phyloP scores from a whole-genome alignment of 164 flowering plant genomes.

The Tetrastigma voinierianum region DNA sequence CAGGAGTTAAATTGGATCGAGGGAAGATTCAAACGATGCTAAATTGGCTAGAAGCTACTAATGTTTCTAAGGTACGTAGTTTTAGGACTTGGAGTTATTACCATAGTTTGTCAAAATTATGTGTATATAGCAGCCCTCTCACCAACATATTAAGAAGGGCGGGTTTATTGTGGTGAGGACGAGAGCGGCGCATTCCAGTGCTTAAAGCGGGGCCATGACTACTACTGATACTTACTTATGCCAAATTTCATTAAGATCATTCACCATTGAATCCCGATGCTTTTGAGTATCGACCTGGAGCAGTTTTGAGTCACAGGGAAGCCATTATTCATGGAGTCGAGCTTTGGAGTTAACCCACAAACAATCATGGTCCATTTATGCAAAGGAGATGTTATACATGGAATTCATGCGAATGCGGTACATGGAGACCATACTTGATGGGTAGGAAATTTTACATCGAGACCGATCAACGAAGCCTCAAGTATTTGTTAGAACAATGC shows the following conservation, averaged over 20 bases:
- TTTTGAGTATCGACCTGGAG: background rate
- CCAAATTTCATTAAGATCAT: too few relatives aligned
- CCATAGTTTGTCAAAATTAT: background rate
- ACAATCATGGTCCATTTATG: background rate
- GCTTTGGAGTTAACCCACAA: background rate
- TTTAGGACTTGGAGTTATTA: slow-evolving; percentile 2
- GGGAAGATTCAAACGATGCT: background rate
- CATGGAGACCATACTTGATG: slow-evolving; percentile 9
- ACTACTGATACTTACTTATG: background rate
- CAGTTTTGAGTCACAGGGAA: background rate
- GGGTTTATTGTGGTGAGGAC: background rate
- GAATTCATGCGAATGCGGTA: background rate
- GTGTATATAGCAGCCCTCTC: background rate
- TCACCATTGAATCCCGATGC: background rate
- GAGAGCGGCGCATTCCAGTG: background rate
- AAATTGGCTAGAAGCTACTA: background rate
- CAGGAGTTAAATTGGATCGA: slow-evolving; percentile 1
- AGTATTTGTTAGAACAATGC: too few relatives aligned
- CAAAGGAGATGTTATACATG: slow-evolving; percentile 10
- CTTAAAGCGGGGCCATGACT: background rate
- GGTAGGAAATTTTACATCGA: background rate
- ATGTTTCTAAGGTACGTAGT: background rate
- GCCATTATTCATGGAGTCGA: background rate
- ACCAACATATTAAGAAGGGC: background rate
- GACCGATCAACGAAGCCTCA: too few relatives aligned